Conservation (phyloP, 129 eudicot species). For the Pittosporum tobira region DNA sequence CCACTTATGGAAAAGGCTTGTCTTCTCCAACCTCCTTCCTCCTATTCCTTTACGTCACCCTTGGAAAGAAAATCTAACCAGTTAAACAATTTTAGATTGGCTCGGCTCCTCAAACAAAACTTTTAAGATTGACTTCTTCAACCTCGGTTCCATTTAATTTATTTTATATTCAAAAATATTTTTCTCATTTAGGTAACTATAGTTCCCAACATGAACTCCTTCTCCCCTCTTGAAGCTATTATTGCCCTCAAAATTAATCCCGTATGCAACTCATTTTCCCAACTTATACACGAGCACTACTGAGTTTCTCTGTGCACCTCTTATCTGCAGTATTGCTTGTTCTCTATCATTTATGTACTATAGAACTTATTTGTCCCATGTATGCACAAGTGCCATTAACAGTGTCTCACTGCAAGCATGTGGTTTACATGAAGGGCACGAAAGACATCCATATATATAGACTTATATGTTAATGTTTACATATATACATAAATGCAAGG, state of each 20-base stretch:
- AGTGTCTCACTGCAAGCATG: slow-evolving; percentile 21
- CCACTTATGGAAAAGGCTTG: slow-evolving; percentile 36
- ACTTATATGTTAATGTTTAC: slow-evolving; percentile 3
- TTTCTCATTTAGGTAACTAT: slow-evolving; percentile 20
- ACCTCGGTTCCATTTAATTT: slow-evolving; percentile 20
- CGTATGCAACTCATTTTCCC: background rate
- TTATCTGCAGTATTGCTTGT: background rate
- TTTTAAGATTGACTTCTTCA: slow-evolving; percentile 25
- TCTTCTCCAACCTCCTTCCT: slow-evolving; percentile 23
- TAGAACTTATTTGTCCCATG: background rate
- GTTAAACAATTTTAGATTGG: slow-evolving; percentile 11
- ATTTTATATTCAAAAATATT: slow-evolving; percentile 21
- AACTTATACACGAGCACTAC: slow-evolving; percentile 13
- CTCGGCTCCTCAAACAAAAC: slow-evolving; percentile 8
- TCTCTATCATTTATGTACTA: too few relatives aligned
- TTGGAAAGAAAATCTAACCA: slow-evolving; percentile 10
- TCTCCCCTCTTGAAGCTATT: slow-evolving; percentile 5
- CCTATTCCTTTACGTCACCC: slow-evolving; percentile 25
- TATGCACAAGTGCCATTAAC: slow-evolving; percentile 22
- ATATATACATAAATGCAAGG: background rate
- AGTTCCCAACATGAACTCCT: slow-evolving; percentile 27
- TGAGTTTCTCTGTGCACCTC: background rate
- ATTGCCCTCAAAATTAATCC: too few relatives aligned
- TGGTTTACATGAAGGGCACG: slow-evolving; percentile 8
- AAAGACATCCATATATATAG: slow-evolving; percentile 4